phyloP scores from a whole-genome alignment of 2,329 filamentous ascomycete genomes.

The Ploettnerulaceae sp. region DNA sequence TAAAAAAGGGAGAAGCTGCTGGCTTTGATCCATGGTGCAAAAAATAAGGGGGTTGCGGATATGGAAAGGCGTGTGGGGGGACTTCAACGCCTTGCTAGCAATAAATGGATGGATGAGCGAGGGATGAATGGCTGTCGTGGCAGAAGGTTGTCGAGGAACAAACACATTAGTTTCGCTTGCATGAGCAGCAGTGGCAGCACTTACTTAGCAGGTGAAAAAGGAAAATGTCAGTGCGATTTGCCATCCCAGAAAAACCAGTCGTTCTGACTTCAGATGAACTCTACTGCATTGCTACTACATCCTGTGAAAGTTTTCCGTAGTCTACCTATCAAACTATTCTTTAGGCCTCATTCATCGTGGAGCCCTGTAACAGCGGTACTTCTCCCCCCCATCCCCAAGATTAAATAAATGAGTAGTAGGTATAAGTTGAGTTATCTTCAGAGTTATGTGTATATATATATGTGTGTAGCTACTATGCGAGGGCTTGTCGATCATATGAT shows the following conservation, averaged over 20 bases:
- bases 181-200: background rate
- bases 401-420: no score
- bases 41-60: background rate
- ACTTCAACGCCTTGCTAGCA: slow-evolving; percentile 1
- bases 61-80: background rate
- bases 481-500: no score
- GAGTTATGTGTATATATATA: no score
- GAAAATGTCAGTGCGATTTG: background rate
- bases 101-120: background rate
- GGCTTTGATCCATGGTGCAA: background rate
- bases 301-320: no score
- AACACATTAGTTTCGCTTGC: background rate
- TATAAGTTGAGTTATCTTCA: no score
- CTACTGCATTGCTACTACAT: background rate
- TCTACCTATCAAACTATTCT: no score
- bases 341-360: no score
- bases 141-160: background rate
- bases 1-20: slow-evolving; percentile 2
- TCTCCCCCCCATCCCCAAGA: no score
- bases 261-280: background rate
- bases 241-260: slow-evolving; percentile 3
- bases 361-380: no score
- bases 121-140: slow-evolving; percentile 6
- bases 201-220: background rate
- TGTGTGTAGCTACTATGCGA: no score